These are phyloP conservation scores for Sutorius eximius DNA, from an alignment of 1,284 basidiomycete genomes.

Conservation along the genomic window DNA sequence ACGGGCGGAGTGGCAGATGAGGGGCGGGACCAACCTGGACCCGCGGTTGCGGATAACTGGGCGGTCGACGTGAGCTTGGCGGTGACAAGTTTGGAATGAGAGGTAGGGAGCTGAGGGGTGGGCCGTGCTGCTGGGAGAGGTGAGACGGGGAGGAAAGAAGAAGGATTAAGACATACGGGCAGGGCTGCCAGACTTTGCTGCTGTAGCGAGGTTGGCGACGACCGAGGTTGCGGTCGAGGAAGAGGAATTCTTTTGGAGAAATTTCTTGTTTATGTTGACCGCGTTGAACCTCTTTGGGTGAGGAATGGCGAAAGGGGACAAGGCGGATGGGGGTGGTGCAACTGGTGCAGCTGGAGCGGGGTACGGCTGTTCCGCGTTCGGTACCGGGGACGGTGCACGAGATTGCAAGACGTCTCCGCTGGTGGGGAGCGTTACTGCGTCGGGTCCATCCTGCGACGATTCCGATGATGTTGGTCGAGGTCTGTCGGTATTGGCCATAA, in stretches of 20 bases:
- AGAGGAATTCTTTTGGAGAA: constrained; percentile 78
- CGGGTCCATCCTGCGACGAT: constrained; percentile 44
- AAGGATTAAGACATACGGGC: constrained; percentile 45
- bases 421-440: constrained; percentile 19
- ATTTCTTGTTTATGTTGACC: constrained; percentile 92
- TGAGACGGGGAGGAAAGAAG: constrained; percentile 1
- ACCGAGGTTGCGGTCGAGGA: constrained; percentile 38
- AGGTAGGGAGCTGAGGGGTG: constrained; percentile 48
- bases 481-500: constrained; percentile 68
- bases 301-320: constrained; percentile 36
- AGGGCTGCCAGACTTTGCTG: constrained; percentile 49
- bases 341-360: constrained; percentile 16
- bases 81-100: constrained; percentile 78
- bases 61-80: constrained; percentile 77
- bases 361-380: constrained; percentile 9
- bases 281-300: constrained; percentile 85
- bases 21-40: constrained; percentile 75
- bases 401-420: constrained; percentile 4
- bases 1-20: constrained; percentile 63
- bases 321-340: constrained; percentile 14
- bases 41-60: constrained; percentile 53
- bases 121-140: constrained; percentile 50
- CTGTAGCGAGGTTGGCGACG: constrained; percentile 39
- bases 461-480: constrained; percentile 44
- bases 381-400: constrained; percentile 20